Evolutionary conservation across 371 early-diverging fungal genomes (phyloP), one percentile per base, ranked within the genome.

Genomic region (Circinella umbellata): DNA sequence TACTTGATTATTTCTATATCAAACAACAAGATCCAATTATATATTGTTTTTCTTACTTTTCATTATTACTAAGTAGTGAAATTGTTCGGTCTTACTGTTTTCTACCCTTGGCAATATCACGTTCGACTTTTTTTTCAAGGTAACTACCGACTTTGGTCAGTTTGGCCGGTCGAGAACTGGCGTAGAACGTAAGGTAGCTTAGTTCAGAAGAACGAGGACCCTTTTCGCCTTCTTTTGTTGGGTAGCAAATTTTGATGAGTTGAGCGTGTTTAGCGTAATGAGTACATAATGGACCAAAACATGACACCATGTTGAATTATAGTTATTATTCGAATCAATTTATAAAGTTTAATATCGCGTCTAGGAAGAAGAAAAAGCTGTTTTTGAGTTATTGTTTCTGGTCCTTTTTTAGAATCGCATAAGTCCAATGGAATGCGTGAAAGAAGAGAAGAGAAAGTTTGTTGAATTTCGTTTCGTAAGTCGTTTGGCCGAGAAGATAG

Each of bases 151-250:
- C 95, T 77, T 98, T 98, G 65, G 92, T 87, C 57, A 96, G 85
- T 79, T 98, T 98, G 27, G 91, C 93, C 17, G 97, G 97, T 72
- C 93, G 92, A 64, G 93, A 87, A 54, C 89, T 87, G 37, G 94
- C 92, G 78, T 98, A 98, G 82, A 92, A 96, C 9, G 92, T 87
- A 57, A 98, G 85, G 68, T 94, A 92, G 34, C 96, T 95, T 7
- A 96, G 91, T 71, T 93, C 93, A 66, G 90, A 90, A 38, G 93
- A 86, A 69, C 88, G 89, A 20, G 98, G 93, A 5, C 84, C 87
- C n/a, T 86, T 87, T 60, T 89, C 93, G 18, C 89, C 92, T 9
- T 94, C 86, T 67, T 87, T 86, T 11, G 84, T 81, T 18, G 95
- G 96, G 73, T 94, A 98, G 72, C 97, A 96, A 64, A 91, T 92